Conservation (phyloP, 495 filamentous ascomycete species). For the Glonium stellatum region DNA sequence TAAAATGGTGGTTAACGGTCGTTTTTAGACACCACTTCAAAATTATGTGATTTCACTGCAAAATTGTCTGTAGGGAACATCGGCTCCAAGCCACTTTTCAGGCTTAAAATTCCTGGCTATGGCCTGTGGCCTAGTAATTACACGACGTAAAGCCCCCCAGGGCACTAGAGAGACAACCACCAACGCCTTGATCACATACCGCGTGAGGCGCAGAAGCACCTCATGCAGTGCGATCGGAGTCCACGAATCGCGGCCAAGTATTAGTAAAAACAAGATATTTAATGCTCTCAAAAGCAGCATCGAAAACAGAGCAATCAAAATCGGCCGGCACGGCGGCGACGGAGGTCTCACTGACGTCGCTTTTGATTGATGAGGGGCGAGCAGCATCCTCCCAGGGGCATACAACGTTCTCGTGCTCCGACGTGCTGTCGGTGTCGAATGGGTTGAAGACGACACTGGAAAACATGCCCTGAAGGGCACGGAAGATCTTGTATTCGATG, state of each 20-base stretch:
- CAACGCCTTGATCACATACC: too few species aligned
- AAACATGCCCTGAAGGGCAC: slow-evolving; percentile 24
- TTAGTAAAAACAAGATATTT: slow-evolving; percentile 35
- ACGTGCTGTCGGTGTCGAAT: slow-evolving; percentile 9
- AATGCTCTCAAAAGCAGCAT: slow-evolving; percentile 29
- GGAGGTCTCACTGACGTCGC: slow-evolving; percentile 2
- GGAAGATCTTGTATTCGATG: slow-evolving; percentile 31
- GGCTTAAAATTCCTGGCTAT: too few species aligned
- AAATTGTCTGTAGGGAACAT: too few species aligned
- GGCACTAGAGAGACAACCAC: too few species aligned
- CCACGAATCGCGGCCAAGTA: slow-evolving; percentile 31
- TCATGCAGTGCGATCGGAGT: too few species aligned
- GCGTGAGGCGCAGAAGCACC: too few species aligned
- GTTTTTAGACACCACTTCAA: too few species aligned
- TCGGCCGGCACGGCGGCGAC: slow-evolving; percentile 21
- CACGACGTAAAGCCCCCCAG: too few species aligned
- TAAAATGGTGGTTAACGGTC: too few species aligned
- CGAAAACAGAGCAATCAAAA: slow-evolving; percentile 29
- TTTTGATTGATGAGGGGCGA: slow-evolving; percentile 18
- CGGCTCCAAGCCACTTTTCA: too few species aligned
- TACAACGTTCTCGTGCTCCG: slow-evolving; percentile 18
- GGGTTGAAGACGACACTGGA: slow-evolving; percentile 19
- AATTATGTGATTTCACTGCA: too few species aligned
- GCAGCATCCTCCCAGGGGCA: slow-evolving; percentile 24
- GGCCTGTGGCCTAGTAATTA: too few species aligned